phyloP scores from a whole-genome alignment of 2,329 filamentous ascomycete genomes.

The Blastomyces gilchristii region DNA sequence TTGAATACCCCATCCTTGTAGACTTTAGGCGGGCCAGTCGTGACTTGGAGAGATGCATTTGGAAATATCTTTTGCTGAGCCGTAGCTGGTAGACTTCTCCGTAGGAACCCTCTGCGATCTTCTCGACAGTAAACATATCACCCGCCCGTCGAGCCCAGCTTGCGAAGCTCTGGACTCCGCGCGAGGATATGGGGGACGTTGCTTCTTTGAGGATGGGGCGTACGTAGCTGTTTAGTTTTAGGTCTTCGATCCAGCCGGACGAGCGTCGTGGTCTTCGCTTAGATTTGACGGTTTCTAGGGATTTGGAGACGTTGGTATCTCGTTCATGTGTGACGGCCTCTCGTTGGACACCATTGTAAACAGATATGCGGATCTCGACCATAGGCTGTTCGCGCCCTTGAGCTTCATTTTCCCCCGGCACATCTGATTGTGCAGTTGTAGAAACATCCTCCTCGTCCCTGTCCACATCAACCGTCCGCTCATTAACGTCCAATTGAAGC shows the following conservation, averaged over 20 bases:
- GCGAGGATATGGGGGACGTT: constrained; percentile 26
- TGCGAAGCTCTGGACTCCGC: constrained; percentile 30
- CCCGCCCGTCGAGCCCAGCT: constrained; percentile 32
- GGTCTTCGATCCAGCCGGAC: constrained; percentile 27
- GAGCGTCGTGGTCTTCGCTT: constrained; percentile 21
- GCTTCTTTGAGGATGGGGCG: constrained; percentile 30
- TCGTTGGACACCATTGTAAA: background rate
- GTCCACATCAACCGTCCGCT: background rate
- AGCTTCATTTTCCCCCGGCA: background rate
- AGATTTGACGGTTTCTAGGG: constrained; percentile 12
- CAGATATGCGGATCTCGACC: constrained; percentile 2
- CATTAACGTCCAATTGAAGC: background rate
- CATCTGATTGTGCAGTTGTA: background rate
- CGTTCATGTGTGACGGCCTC: background rate
- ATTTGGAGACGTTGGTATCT: background rate
- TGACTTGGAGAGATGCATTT: constrained; percentile 28
- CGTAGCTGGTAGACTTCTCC: constrained; percentile 54
- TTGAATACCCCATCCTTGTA: constrained; percentile 40
- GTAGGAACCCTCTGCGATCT: constrained; percentile 57
- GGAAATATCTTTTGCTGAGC: constrained; percentile 28
- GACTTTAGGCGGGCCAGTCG: constrained; percentile 30
- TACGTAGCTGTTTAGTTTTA: constrained; percentile 28
- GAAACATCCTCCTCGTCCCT: background rate
- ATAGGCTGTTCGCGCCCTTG: background rate
- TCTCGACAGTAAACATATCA: constrained; percentile 40